These are phyloP conservation scores for Aaosphaeria arxii DNA, from an alignment of 2,329 filamentous ascomycete genomes.

Conservation along the genomic window DNA sequence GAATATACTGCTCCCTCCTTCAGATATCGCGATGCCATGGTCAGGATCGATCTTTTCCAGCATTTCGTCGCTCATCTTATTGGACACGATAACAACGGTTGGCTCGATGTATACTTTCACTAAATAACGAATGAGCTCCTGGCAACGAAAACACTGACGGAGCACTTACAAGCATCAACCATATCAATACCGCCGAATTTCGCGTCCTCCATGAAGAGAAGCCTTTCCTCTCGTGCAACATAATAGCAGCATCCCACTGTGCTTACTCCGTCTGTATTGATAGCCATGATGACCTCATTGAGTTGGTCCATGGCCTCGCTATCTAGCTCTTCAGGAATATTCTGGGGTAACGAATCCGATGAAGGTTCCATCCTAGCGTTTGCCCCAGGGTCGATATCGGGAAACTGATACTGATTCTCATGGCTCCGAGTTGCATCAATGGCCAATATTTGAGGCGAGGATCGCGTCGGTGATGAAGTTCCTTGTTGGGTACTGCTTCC, in stretches of 20 bases:
- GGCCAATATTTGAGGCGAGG: constrained; percentile 6
- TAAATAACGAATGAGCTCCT: constrained; percentile 20
- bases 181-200: constrained; percentile 65
- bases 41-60: constrained; percentile 46
- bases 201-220: constrained; percentile 77
- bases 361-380: background rate
- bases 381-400: too few species aligned
- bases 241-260: constrained; percentile 85
- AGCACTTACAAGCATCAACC: constrained; percentile 42
- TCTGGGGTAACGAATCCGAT: background rate
- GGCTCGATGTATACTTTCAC: constrained; percentile 62
- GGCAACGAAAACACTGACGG: constrained; percentile 8
- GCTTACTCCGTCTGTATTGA: constrained; percentile 69
- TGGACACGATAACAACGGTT: constrained; percentile 58
- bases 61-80: constrained; percentile 51
- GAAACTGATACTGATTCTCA: background rate
- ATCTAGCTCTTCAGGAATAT: background rate
- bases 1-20: constrained; percentile 27
- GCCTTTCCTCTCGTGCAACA: constrained; percentile 62
- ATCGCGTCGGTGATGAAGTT: constrained; percentile 6
- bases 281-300: constrained; percentile 74
- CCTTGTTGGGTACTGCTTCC: too few species aligned
- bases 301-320: constrained; percentile 49
- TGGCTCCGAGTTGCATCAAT: too few species aligned
- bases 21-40: constrained; percentile 30